phyloP scores from a whole-genome alignment of 23 red algal species.

The Gracilaria vermiculophylla region DNA sequence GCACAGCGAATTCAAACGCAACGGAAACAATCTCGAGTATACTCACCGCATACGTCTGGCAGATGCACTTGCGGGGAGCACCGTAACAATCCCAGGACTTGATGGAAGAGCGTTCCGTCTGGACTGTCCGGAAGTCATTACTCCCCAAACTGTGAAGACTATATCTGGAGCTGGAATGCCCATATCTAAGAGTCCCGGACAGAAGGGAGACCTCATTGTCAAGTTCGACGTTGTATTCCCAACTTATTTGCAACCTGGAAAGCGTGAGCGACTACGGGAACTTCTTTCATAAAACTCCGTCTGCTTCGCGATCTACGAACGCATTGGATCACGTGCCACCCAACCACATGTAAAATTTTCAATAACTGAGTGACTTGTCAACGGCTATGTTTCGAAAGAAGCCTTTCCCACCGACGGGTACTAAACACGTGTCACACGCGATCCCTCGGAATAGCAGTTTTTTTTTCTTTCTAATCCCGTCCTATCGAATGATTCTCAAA shows the following conservation, averaged over 20 bases:
- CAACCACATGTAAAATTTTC: neutral
- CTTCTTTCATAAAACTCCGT: constrained; percentile 60
- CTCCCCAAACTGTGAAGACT: constrained; percentile 77
- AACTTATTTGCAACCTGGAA: constrained; percentile 59
- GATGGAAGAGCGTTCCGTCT: constrained; percentile 73
- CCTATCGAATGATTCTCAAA: neutral
- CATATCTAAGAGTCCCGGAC: constrained; percentile 76
- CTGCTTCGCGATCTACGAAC: neutral
- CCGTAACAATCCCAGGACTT: constrained; percentile 61
- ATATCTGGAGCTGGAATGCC: constrained; percentile 89
- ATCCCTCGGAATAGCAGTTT: neutral
- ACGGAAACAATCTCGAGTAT: constrained; percentile 80
- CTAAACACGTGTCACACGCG: too few species aligned
- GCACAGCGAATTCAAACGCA: constrained; percentile 75
- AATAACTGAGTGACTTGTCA: constrained; percentile 31
- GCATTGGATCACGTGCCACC: neutral
- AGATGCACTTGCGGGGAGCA: constrained; percentile 80
- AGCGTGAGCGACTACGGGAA: constrained; percentile 79
- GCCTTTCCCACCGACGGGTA: neutral
- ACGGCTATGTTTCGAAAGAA: neutral
- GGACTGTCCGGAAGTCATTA: constrained; percentile 78
- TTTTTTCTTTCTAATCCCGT: neutral
- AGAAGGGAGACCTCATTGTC: constrained; percentile 84
- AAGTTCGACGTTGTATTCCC: constrained; percentile 90
- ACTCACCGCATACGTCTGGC: constrained; percentile 64